Conservation (phyloP, 2,329 filamentous ascomycete genomes). For the Cladosporium sp. region DNA sequence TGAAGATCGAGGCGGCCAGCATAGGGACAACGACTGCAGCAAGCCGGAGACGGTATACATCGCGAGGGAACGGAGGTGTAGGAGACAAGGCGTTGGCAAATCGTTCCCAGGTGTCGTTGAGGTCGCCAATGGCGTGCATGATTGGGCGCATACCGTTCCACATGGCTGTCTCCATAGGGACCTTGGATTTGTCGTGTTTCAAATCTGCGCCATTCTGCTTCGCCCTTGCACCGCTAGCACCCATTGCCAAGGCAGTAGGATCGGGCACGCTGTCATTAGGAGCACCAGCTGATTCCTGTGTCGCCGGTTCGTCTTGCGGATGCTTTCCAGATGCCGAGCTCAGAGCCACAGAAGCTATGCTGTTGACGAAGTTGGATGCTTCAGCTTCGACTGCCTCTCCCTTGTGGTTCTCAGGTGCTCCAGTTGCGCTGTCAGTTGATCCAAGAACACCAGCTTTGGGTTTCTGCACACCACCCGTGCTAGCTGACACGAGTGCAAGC, state of each 20-base stretch:
- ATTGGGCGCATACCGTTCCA: conserved; percentile 73
- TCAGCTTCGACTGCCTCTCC: conserved; percentile 83
- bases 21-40: conserved; percentile 48
- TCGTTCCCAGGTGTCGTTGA: conserved; percentile 64
- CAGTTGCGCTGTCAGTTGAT: conserved; percentile 74
- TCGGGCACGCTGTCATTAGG: conserved; percentile 60
- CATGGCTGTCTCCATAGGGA: conserved; percentile 73
- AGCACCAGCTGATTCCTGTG: conserved; percentile 40
- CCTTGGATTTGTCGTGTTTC: conserved; percentile 72
- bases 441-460: conserved; percentile 74
- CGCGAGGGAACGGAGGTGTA: conserved; percentile 49
- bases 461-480: conserved; percentile 73
- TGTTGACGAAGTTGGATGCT: conserved; percentile 76
- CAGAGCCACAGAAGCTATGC: conserved; percentile 69
- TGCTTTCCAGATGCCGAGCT: conserved; percentile 77
- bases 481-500: conserved; percentile 67
- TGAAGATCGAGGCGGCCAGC: conserved; percentile 45
- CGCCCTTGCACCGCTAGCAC: conserved; percentile 56
- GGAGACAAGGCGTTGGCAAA: conserved; percentile 59
- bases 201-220: conserved; percentile 54
- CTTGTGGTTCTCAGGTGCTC: conserved; percentile 78
- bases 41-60: conserved; percentile 47
- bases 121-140: conserved; percentile 65
- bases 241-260: conserved; percentile 57
- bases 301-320: conserved; percentile 64